Conservation (phyloP, 1,284 basidiomycete species). For the Pyrrhoderma lamaoense region DNA sequence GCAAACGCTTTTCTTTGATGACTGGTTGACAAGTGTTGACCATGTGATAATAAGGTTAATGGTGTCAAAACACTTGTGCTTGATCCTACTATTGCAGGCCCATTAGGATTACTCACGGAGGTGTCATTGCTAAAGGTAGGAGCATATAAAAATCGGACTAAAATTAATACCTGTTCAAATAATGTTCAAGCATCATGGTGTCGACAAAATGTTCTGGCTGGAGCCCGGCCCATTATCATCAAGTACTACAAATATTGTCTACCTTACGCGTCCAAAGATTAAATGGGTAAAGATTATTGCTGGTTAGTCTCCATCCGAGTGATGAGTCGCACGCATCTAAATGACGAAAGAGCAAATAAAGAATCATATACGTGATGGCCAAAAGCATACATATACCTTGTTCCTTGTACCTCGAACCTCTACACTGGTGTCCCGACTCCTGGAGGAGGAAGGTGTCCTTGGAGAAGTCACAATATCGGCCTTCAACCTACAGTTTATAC, state of each 20-base stretch:
- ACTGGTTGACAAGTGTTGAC: conserved; percentile 2
- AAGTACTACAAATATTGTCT: conserved; percentile 85
- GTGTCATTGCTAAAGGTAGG: conserved; percentile 84
- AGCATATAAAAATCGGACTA: conserved; percentile 1
- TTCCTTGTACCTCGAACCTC: conserved; percentile 86
- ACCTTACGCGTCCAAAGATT: conserved; percentile 86
- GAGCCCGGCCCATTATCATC: conserved; percentile 82
- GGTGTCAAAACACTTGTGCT: conserved; percentile 95
- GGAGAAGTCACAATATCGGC: conserved; percentile 82
- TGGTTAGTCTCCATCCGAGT: conserved; percentile 41
- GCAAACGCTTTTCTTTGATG: conserved; percentile 23
- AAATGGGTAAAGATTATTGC: conserved; percentile 86
- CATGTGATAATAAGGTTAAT: conserved; percentile 72
- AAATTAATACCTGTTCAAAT: too few relatives aligned
- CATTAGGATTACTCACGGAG: conserved; percentile 89
- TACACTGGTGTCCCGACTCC: conserved; percentile 72
- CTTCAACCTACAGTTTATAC: conserved; percentile 91
- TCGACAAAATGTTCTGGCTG: conserved; percentile 99
- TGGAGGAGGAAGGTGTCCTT: conserved; percentile 89
- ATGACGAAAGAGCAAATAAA: conserved; percentile 75
- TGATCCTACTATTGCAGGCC: conserved; percentile 83
- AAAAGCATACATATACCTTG: conserved; percentile 81
- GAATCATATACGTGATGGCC: conserved; percentile 55
- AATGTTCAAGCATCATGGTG: conserved; percentile 94
- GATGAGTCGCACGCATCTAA: conserved; percentile 1